Conservation (phyloP, 768 basidiomycete species). For the Mycena pura region DNA sequence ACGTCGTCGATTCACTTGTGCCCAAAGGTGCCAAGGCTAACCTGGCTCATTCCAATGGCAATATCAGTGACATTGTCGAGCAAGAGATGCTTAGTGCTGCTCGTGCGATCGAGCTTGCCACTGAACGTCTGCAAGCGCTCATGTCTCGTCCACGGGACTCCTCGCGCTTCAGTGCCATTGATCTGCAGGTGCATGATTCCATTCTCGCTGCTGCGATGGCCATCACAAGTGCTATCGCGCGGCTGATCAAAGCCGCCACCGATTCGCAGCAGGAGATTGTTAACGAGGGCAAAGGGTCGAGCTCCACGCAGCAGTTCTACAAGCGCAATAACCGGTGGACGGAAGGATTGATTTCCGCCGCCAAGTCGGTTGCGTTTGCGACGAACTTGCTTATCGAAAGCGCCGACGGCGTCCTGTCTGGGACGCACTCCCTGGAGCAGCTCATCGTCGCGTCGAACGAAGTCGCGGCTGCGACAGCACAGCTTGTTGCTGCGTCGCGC, state of each 20-base stretch:
- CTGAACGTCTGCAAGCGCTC: conserved; percentile 86
- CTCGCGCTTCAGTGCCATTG: conserved; percentile 86
- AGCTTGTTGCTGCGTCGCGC: conserved; percentile 96
- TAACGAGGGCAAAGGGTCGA: conserved; percentile 91
- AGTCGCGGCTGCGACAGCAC: conserved; percentile 95
- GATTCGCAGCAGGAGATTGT: conserved; percentile 99
- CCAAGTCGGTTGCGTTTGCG: conserved; percentile 96
- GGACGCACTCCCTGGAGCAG: conserved; percentile 96
- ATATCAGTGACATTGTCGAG: conserved; percentile 95
- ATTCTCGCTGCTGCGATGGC: conserved; percentile 93
- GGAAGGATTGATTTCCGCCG: conserved; percentile 97
- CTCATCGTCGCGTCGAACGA: conserved; percentile 99
- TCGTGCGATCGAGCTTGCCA: conserved; percentile 91
- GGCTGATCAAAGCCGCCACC: conserved; percentile 95
- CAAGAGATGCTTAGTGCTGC: conserved; percentile 96
- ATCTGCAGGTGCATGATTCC: conserved; percentile 97
- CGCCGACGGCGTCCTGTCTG: conserved; percentile 96
- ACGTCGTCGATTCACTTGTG: conserved; percentile 83
- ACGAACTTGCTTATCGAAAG: conserved; percentile 95
- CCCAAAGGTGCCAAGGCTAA: conserved; percentile 82
- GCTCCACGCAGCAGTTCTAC: conserved; percentile 95
- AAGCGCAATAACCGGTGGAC: conserved; percentile 99
- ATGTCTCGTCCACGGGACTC: conserved; percentile 91
- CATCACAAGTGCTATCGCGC: conserved; percentile 93
- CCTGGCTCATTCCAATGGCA: conserved; percentile 81